These are phyloP conservation scores for Mycena vitilis DNA, from an alignment of 768 basidiomycete species.

Conservation along the genomic window DNA sequence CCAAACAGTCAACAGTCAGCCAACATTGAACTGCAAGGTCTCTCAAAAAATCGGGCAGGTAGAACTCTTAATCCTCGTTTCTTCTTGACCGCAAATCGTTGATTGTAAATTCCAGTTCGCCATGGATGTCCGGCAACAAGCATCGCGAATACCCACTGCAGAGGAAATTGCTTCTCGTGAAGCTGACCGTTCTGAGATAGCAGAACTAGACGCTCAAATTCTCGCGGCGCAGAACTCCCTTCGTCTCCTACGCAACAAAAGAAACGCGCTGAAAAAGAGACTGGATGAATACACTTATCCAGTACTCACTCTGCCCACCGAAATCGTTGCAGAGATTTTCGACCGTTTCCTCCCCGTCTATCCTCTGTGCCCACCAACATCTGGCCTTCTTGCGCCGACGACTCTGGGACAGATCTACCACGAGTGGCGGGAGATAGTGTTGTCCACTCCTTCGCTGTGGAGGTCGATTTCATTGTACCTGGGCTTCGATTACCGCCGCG, in stretches of 20 bases:
- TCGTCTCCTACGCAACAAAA: neutral
- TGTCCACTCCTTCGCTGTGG: neutral
- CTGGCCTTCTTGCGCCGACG: neutral
- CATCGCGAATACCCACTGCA: no score
- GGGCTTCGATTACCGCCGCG: neutral
- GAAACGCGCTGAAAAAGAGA: neutral
- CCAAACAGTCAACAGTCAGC: no score
- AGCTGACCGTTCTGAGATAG: neutral
- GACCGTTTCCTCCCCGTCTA: neutral
- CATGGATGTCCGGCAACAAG: no score
- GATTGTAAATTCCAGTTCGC: no score
- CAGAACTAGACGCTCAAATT: neutral
- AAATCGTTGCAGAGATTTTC: slow-evolving; percentile 12
- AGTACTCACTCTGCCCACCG: slow-evolving; percentile 1
- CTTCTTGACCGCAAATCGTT: no score
- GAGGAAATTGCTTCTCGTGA: no score
- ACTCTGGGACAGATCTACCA: neutral
- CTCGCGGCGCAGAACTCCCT: neutral
- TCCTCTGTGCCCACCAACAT: neutral
- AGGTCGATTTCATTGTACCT: neutral
- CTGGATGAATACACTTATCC: slow-evolving; percentile 11
- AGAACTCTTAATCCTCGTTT: no score
- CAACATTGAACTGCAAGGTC: no score
- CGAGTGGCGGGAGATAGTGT: neutral
- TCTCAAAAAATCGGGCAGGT: no score